A percentile compares a stretch with the other conserved stretches of the same genome.
Conservation (phyloP, 108 stramenopile species). For the Cyclotella atomus region DNA sequence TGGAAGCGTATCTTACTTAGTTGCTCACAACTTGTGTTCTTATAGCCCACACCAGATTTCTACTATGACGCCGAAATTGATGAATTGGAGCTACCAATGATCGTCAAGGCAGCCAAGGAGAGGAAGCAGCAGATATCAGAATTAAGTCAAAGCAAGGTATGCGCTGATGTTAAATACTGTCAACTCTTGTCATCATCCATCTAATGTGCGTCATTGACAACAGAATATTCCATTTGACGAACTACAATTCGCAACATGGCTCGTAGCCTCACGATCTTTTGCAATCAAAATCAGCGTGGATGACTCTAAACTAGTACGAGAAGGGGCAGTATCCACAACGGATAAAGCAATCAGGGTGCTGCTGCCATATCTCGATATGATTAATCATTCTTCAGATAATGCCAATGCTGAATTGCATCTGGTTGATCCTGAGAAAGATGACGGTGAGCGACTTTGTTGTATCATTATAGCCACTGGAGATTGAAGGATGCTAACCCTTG, state of each 20-base stretch:
- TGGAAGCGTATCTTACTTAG: constrained; percentile 5
- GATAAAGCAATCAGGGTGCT: constrained; percentile 59
- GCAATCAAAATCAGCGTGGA: constrained; percentile 52
- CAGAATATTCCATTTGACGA: constrained; percentile 53
- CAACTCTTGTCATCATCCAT: no score
- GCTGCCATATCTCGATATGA: constrained; percentile 72
- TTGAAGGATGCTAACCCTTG: no score
- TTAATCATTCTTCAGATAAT: constrained; percentile 65
- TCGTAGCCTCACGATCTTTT: constrained; percentile 61
- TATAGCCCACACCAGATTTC: constrained; percentile 65
- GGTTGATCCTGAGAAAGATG: constrained; percentile 80
- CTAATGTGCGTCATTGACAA: neutral
- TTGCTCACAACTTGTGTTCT: neutral
- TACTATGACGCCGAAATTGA: constrained; percentile 61
- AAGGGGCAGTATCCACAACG: constrained; percentile 40
- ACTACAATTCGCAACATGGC: constrained; percentile 70
- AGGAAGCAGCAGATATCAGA: constrained; percentile 44
- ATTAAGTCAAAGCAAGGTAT: constrained; percentile 34
- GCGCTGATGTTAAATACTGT: no score
- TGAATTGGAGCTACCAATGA: constrained; percentile 64
- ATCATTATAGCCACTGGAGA: no score
- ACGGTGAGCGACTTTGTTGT: constrained; percentile 14
- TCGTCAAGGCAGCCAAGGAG: constrained; percentile 47
- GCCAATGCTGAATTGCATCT: constrained; percentile 64
- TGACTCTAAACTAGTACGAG: constrained; percentile 44